A percentile compares a stretch with the other conserved stretches of the same genome.
phyloP scores from a whole-genome alignment of 345 rosid genomes.

The Murraya paniculata region DNA sequence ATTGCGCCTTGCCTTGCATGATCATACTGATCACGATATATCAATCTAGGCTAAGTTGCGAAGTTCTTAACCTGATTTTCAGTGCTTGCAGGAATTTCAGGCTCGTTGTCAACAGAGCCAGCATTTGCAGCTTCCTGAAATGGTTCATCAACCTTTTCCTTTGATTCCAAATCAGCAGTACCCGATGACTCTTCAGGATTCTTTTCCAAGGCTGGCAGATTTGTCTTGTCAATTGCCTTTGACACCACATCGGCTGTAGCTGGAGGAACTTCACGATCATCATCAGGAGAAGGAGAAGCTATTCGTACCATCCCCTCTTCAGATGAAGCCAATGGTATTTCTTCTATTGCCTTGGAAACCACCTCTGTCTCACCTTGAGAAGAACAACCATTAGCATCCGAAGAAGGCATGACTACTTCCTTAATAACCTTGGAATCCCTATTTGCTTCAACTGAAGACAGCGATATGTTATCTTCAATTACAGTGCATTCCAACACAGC shows the following conservation, averaged over 20 bases:
- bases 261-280: constrained; percentile 1
- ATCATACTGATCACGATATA: neutral
- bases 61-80: constrained; percentile 37
- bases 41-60: constrained; percentile 10
- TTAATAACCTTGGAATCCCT: constrained; percentile 1
- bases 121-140: constrained; percentile 7
- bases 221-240: constrained; percentile 10
- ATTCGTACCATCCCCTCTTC: neutral
- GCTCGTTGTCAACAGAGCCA: constrained; percentile 19
- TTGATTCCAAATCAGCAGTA: constrained; percentile 18
- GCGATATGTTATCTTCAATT: neutral
- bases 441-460: constrained; percentile 13
- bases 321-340: neutral
- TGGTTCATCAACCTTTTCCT: constrained; percentile 4
- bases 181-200: constrained; percentile 34
- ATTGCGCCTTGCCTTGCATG: neutral
- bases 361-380: neutral
- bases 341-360: constrained; percentile 18
- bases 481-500: constrained; percentile 17
- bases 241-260: constrained; percentile 2
- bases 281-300: neutral
- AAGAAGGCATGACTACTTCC: constrained; percentile 7
- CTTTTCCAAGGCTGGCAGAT: constrained; percentile 20
- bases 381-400: neutral
- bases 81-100: constrained; percentile 26